These are phyloP conservation scores for Yamadazyma pseudoaaseri DNA, from an alignment of 1,139 yeast species.

Conservation along the genomic window DNA sequence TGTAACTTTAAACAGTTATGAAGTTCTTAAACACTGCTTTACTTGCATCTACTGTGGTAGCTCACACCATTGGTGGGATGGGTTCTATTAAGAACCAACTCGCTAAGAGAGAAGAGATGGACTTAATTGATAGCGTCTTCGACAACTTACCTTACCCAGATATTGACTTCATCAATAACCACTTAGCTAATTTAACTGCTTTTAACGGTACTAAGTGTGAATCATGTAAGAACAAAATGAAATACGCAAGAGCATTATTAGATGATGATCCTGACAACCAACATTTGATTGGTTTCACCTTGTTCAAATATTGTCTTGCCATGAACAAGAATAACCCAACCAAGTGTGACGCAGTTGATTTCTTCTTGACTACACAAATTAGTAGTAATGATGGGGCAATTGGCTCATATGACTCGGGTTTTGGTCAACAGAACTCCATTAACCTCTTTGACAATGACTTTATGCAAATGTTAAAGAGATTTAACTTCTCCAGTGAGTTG, in stretches of 20 bases:
- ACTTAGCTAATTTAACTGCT: conserved; percentile 24
- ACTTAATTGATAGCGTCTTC: conserved; percentile 25
- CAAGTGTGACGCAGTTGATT: conserved; percentile 36
- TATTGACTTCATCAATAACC: conserved; percentile 29
- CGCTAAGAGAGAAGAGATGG: conserved; percentile 15
- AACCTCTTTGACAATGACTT: conserved; percentile 42
- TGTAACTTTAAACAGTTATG: no score
- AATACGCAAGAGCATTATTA: conserved; percentile 28
- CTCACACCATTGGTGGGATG: conserved; percentile 22
- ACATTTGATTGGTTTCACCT: conserved; percentile 35
- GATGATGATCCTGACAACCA: conserved; percentile 31
- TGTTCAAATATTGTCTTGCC: conserved; percentile 37
- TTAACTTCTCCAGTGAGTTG: conserved; percentile 36
- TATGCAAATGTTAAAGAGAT: conserved; percentile 32
- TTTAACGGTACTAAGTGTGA: conserved; percentile 35
- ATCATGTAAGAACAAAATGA: conserved; percentile 35
- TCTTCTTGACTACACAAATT: conserved; percentile 37
- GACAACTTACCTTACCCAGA: conserved; percentile 24
- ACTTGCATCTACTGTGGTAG: conserved; percentile 10
- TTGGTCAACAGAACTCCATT: conserved; percentile 23
- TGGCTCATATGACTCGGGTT: conserved; percentile 23
- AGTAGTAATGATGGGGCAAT: conserved; percentile 17
- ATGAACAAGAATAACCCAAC: conserved; percentile 28
- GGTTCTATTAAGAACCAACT: conserved; percentile 19
- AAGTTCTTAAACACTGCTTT: conserved; percentile 3